A percentile compares a stretch with the other conserved stretches of the same genome.
Evolutionary conservation across 495 filamentous ascomycete species (phyloP).

Genomic region (Aspergillus funiculosus): DNA sequence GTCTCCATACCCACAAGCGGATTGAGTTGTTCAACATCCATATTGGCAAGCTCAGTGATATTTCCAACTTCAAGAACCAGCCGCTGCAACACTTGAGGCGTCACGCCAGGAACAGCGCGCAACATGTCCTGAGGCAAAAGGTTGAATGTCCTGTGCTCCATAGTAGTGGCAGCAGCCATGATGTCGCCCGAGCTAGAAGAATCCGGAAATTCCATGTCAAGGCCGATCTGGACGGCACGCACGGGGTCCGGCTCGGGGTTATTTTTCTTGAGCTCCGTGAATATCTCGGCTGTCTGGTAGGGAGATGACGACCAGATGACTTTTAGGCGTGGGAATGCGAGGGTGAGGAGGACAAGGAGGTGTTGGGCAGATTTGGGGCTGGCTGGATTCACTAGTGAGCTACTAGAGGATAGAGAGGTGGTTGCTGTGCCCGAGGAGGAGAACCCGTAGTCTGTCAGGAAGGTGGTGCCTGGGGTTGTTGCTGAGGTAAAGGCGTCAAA

Average conservation of each 20-base stretch:
- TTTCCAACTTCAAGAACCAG: constrained; percentile 68
- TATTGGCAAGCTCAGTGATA: constrained; percentile 80
- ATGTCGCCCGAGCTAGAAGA: constrained; percentile 54
- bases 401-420: constrained; percentile 43
- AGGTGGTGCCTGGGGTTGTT: constrained; percentile 31
- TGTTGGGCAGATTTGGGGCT: constrained; percentile 73
- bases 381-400: constrained; percentile 37
- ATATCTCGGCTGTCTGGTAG: constrained; percentile 97
- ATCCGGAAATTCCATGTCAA: constrained; percentile 54
- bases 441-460: constrained; percentile 56
- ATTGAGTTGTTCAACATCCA: constrained; percentile 66
- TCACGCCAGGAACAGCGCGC: constrained; percentile 78
- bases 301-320: constrained; percentile 92
- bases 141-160: constrained; percentile 53
- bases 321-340: constrained; percentile 82
- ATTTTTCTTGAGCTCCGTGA: constrained; percentile 83
- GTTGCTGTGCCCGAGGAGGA: constrained; percentile 55
- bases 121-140: constrained; percentile 82
- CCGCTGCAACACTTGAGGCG: constrained; percentile 62
- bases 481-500: constrained; percentile 76
- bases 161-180: constrained; percentile 50
- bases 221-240: constrained; percentile 72
- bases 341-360: constrained; percentile 85
- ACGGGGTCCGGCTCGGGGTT: constrained; percentile 87
- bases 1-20: constrained; percentile 73